Conservation (phyloP, 2,329 filamentous ascomycete genomes). For the Colletotrichum caudatum region DNA sequence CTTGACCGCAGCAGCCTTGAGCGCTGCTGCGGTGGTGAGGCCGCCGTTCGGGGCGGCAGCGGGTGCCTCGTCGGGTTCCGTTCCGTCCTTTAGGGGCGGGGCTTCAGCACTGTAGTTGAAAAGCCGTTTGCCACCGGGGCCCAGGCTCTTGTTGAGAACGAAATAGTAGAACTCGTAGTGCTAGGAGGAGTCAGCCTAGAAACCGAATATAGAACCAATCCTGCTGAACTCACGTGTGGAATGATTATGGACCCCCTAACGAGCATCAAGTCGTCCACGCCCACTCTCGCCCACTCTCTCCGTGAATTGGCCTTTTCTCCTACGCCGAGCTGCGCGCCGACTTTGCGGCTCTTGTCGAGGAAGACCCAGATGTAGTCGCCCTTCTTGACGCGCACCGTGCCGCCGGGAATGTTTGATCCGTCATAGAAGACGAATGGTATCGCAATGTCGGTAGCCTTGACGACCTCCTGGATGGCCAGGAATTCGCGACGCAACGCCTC, state of each 20-base stretch:
- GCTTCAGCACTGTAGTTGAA: constrained; percentile 78
- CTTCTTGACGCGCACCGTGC: constrained; percentile 88
- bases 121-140: constrained; percentile 77
- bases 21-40: constrained; percentile 50
- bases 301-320: constrained; percentile 75
- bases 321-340: constrained; percentile 85
- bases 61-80: constrained; percentile 39
- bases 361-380: constrained; percentile 95
- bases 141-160: constrained; percentile 85
- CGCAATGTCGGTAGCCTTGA: constrained; percentile 89
- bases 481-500: constrained; percentile 88
- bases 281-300: constrained; percentile 91
- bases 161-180: constrained; percentile 99
- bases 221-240: constrained; percentile 79
- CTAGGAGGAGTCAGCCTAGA: constrained; percentile 59
- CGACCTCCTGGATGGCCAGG: constrained; percentile 81
- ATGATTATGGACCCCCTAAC: constrained; percentile 92
- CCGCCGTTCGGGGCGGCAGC: constrained; percentile 47
- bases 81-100: constrained; percentile 45
- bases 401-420: constrained; percentile 88
- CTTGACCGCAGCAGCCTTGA: constrained; percentile 52
- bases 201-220: constrained; percentile 16
- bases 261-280: constrained; percentile 95
- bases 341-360: constrained; percentile 89
- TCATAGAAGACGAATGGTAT: constrained; percentile 99